These are phyloP conservation scores for Spathaspora boniae DNA, from an alignment of 805 yeast species.

Conservation along the genomic window DNA sequence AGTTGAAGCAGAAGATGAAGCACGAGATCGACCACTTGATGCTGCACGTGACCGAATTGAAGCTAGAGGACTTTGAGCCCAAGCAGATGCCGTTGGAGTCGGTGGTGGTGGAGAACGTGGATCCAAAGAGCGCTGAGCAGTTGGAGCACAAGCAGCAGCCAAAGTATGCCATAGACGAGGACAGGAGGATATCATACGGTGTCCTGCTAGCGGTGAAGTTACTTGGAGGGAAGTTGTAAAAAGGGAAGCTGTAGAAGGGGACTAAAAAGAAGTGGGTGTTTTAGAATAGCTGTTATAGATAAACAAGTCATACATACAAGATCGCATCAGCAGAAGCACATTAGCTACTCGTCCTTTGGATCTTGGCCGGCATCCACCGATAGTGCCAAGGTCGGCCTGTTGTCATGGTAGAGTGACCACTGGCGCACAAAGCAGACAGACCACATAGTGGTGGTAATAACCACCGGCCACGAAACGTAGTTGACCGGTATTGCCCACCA, in stretches of 20 bases:
- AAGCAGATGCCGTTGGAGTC: slow-evolving; percentile 14
- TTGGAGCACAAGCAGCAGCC: slow-evolving; percentile 2
- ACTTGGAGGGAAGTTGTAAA: slow-evolving; percentile 50
- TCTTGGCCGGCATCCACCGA: no score
- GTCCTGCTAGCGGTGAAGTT: slow-evolving; percentile 66
- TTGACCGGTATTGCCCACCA: slow-evolving; percentile 23
- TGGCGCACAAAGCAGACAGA: slow-evolving; percentile 2
- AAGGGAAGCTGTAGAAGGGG: no score
- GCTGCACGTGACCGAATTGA: slow-evolving; percentile 49
- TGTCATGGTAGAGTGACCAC: neutral
- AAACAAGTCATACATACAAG: neutral
- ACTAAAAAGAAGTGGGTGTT: no score
- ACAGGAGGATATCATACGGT: slow-evolving; percentile 58
- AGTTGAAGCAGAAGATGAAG: slow-evolving; percentile 54
- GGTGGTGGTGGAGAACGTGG: no score
- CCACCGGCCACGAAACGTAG: slow-evolving; percentile 13
- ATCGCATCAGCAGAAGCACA: neutral
- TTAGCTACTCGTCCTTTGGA: no score
- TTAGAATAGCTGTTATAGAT: no score
- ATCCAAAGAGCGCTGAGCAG: slow-evolving; percentile 10
- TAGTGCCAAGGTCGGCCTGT: slow-evolving; percentile 1
- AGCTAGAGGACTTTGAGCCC: slow-evolving; percentile 56
- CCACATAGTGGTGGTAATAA: neutral
- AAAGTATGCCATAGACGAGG: slow-evolving; percentile 42
- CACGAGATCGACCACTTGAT: slow-evolving; percentile 62